These are phyloP conservation scores for Diplodia scrobiculata DNA, from an alignment of 2,329 filamentous ascomycete genomes.

Conservation along the genomic window DNA sequence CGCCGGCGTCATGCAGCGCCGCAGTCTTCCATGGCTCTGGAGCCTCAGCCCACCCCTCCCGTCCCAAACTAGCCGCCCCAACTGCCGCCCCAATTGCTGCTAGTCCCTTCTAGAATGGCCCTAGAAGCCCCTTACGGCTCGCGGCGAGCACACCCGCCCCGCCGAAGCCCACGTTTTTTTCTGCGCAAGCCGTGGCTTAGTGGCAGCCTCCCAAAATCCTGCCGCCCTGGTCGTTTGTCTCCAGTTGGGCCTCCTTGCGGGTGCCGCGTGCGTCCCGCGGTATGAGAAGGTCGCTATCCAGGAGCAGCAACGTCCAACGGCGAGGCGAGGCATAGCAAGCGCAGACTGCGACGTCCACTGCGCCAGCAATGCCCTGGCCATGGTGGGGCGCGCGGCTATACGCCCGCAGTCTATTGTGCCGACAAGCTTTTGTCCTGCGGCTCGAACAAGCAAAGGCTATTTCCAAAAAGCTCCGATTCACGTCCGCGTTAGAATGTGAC, in stretches of 20 bases:
- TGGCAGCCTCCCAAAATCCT: background rate
- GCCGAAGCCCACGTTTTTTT: conserved; percentile 14
- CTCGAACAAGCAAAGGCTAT: background rate
- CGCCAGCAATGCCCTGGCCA: background rate
- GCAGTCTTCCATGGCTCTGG: background rate
- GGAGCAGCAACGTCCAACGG: background rate
- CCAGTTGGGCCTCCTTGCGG: background rate
- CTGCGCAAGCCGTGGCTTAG: background rate
- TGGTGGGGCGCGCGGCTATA: background rate
- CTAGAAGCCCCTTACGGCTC: conserved; percentile 12
- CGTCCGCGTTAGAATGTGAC: background rate
- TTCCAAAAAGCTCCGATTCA: background rate
- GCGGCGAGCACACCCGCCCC: background rate
- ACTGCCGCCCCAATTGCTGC: background rate
- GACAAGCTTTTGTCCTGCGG: conserved; percentile 18
- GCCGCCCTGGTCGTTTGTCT: background rate
- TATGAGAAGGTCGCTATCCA: background rate
- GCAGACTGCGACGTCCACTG: conserved; percentile 6
- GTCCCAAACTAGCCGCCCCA: background rate
- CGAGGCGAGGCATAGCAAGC: background rate
- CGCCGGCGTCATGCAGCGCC: conserved; percentile 15
- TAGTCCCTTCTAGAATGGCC: conserved; percentile 18
- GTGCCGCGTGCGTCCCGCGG: conserved; percentile 1
- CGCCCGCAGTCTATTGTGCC: conserved; percentile 1
- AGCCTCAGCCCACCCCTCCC: background rate